These are phyloP conservation scores for Cladophialophora immunda DNA, from an alignment of 2,329 filamentous ascomycete species.

Conservation along the genomic window DNA sequence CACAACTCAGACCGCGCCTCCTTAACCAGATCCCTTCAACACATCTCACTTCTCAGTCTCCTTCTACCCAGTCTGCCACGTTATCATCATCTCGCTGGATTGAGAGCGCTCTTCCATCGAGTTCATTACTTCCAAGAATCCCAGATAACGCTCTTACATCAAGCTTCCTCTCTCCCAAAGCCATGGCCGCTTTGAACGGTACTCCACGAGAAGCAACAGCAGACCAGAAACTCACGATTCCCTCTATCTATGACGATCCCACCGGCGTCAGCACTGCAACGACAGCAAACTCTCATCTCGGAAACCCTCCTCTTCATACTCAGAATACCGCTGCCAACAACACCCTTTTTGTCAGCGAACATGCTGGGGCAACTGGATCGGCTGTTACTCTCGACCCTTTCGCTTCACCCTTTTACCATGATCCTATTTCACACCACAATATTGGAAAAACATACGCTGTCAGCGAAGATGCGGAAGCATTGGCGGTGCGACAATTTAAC, in stretches of 20 bases:
- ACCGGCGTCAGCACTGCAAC: background rate
- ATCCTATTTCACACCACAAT: background rate
- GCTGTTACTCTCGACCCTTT: background rate
- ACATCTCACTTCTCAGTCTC: background rate
- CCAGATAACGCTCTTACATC: background rate
- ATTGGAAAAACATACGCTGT: background rate
- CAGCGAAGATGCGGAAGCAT: background rate
- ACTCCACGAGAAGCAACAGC: background rate
- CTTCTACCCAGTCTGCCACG: background rate
- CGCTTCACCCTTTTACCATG: background rate
- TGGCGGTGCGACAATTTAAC: conserved; percentile 10
- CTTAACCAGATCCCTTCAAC: background rate
- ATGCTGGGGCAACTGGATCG: background rate
- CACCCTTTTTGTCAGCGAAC: background rate
- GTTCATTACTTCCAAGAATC: conserved; percentile 25
- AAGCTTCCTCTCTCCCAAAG: conserved; percentile 3
- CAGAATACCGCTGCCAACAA: background rate
- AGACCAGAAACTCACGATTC: background rate
- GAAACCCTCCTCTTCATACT: background rate
- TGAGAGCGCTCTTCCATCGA: conserved; percentile 23
- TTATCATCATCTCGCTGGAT: conserved; percentile 1
- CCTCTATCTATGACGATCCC: background rate
- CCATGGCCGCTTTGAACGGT: conserved; percentile 6
- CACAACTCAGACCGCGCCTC: background rate
- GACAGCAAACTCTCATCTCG: background rate